These are phyloP conservation scores for Leccinum arenicola DNA, from an alignment of 768 basidiomycete genomes.

Conservation along the genomic window DNA sequence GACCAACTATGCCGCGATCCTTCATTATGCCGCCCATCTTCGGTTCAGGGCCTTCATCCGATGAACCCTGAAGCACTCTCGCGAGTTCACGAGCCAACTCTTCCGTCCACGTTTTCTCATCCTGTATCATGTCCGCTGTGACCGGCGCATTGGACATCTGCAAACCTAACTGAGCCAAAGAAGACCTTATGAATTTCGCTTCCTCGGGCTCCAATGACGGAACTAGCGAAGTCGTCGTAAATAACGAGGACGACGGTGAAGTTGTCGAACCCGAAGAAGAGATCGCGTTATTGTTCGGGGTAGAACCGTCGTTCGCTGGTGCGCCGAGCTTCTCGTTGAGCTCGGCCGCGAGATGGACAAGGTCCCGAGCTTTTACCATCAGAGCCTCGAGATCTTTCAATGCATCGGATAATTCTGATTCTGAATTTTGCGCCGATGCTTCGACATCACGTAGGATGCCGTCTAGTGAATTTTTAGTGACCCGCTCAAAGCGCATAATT, in stretches of 20 bases:
- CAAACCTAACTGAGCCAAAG: slow-evolving; percentile 86
- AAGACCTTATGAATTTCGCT: slow-evolving; percentile 83
- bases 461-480: slow-evolving; percentile 43
- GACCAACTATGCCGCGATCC: slow-evolving; percentile 72
- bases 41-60: slow-evolving; percentile 13
- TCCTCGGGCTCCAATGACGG: slow-evolving; percentile 68
- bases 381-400: slow-evolving; percentile 86
- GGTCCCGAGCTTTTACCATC: slow-evolving; percentile 88
- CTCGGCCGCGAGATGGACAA: slow-evolving; percentile 87
- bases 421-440: slow-evolving; percentile 57
- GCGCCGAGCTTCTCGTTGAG: slow-evolving; percentile 79
- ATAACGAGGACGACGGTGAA: slow-evolving; percentile 21
- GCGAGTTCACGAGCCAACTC: slow-evolving; percentile 83
- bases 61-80: slow-evolving; percentile 55
- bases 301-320: slow-evolving; percentile 15
- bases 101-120: slow-evolving; percentile 76
- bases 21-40: slow-evolving; percentile 64
- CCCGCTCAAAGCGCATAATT: neutral
- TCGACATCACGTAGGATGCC: slow-evolving; percentile 81
- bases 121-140: slow-evolving; percentile 83
- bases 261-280: slow-evolving; percentile 21
- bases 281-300: neutral
- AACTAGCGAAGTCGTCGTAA: slow-evolving; percentile 30
- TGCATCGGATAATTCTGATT: slow-evolving; percentile 68
- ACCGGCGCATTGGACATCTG: slow-evolving; percentile 76